Evolutionary conservation across 176 grass and related monocot species (phyloP).

Genomic region (Oryza coarctata): DNA sequence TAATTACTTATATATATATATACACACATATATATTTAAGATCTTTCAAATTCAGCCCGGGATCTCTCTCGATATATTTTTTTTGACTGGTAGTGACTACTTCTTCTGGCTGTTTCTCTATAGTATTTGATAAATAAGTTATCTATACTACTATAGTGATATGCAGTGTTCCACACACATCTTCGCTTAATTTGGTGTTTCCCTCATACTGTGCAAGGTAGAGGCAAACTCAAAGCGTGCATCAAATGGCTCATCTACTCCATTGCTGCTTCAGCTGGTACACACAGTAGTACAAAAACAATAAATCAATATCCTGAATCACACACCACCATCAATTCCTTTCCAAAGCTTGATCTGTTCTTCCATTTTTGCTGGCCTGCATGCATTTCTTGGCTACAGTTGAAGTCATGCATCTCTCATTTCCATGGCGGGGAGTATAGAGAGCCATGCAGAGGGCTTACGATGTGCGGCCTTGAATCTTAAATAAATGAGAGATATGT

Average conservation of each 20-base stretch:
- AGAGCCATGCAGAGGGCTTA: background rate
- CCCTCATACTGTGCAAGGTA: constrained; percentile 40
- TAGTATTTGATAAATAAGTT: constrained; percentile 9
- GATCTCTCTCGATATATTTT: background rate
- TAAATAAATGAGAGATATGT: background rate
- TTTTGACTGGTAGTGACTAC: background rate
- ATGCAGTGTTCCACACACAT: constrained; percentile 18
- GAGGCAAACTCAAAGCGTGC: constrained; percentile 45
- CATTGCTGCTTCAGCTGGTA: constrained; percentile 11
- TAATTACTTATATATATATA: background rate
- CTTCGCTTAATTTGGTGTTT: constrained; percentile 32
- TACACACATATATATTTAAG: background rate
- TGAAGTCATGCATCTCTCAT: background rate
- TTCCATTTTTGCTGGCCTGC: background rate
- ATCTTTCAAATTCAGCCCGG: constrained; percentile 22
- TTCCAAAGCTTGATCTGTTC: background rate
- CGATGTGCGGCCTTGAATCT: background rate
- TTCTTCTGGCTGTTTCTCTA: constrained; percentile 19
- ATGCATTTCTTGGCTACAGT: background rate
- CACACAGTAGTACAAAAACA: background rate
- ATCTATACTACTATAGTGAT: background rate
- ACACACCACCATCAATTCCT: background rate
- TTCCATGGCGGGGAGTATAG: background rate
- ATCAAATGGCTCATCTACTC: constrained; percentile 39
- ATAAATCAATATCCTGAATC: background rate